Conservation (phyloP, 2,329 filamentous ascomycete genomes). For the Fusarium equiseti region DNA sequence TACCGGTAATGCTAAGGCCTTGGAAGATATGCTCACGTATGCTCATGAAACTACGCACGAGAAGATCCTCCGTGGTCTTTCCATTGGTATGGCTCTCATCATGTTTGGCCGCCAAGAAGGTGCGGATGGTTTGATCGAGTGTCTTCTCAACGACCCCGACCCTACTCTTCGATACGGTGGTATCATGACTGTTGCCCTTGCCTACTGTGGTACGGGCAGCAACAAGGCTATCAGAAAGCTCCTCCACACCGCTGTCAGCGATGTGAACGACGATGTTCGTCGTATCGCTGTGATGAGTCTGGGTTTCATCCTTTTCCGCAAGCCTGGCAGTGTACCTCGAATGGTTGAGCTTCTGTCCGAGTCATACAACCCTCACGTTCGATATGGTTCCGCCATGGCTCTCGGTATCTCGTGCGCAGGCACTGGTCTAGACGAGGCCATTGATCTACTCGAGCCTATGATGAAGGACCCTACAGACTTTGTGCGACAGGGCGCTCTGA, state of each 20-base stretch:
- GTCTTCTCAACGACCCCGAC: constrained; percentile 91
- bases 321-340: constrained; percentile 94
- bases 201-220: constrained; percentile 96
- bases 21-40: constrained; percentile 98
- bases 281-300: constrained; percentile 97
- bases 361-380: constrained; percentile 98
- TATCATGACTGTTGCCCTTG: constrained; percentile 98
- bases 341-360: constrained; percentile 99
- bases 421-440: constrained; percentile 94
- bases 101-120: constrained; percentile 97
- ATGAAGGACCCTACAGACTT: constrained; percentile 99
- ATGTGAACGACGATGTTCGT: constrained; percentile 97
- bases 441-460: constrained; percentile 97
- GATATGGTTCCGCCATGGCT: constrained; percentile 98
- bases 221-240: constrained; percentile 98
- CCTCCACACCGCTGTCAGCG: constrained; percentile 94
- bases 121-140: constrained; percentile 94
- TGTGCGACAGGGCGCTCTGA: constrained; percentile 94
- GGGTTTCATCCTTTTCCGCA: constrained; percentile 98
- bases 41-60: constrained; percentile 98
- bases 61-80: constrained; percentile 96
- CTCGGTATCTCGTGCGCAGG: constrained; percentile 98
- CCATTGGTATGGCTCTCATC: constrained; percentile 96
- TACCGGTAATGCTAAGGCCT: constrained; percentile 91
- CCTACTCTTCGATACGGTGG: constrained; percentile 94